Evolutionary conservation across 257 asterid species (phyloP).

Genomic region (Echites panduratus): DNA sequence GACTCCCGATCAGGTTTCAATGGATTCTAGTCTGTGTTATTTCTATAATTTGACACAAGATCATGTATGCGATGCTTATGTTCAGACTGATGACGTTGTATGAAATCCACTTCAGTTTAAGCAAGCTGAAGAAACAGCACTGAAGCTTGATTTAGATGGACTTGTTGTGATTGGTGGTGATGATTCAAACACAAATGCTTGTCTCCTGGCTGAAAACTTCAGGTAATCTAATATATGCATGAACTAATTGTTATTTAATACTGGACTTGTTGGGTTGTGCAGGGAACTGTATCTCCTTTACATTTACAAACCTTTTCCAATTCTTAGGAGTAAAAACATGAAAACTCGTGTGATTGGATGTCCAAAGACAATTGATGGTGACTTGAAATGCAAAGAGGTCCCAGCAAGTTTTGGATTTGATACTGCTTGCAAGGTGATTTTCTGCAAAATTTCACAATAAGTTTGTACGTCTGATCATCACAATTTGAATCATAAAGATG

Average conservation of each 20-base stretch:
- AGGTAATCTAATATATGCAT: slow-evolving; percentile 25
- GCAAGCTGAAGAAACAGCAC: slow-evolving; percentile 91
- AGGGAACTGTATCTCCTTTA: neutral
- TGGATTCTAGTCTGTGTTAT: slow-evolving; percentile 7
- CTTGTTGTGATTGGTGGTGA: slow-evolving; percentile 99
- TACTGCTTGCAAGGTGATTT: slow-evolving; percentile 95
- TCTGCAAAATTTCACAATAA: neutral
- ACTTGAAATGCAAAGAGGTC: slow-evolving; percentile 89
- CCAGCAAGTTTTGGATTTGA: slow-evolving; percentile 97
- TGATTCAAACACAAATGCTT: slow-evolving; percentile 97
- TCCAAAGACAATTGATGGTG: slow-evolving; percentile 99
- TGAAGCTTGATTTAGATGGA: slow-evolving; percentile 93
- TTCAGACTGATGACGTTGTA: slow-evolving; percentile 17
- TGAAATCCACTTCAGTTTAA: slow-evolving; percentile 55
- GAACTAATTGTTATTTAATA: neutral
- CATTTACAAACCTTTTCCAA: neutral
- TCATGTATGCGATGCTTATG: neutral
- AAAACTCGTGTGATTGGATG: slow-evolving; percentile 95
- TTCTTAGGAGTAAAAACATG: slow-evolving; percentile 69
- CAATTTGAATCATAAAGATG: neutral
- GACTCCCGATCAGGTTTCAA: slow-evolving; percentile 88
- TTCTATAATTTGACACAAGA: neutral
- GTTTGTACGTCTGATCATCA: neutral
- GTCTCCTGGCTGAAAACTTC: slow-evolving; percentile 90
- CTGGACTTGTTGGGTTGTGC: neutral